Evolutionary conservation across 2,329 filamentous ascomycete species (phyloP), one percentile per base, ranked within the genome.

Genomic region (Exophiala spinifera): DNA sequence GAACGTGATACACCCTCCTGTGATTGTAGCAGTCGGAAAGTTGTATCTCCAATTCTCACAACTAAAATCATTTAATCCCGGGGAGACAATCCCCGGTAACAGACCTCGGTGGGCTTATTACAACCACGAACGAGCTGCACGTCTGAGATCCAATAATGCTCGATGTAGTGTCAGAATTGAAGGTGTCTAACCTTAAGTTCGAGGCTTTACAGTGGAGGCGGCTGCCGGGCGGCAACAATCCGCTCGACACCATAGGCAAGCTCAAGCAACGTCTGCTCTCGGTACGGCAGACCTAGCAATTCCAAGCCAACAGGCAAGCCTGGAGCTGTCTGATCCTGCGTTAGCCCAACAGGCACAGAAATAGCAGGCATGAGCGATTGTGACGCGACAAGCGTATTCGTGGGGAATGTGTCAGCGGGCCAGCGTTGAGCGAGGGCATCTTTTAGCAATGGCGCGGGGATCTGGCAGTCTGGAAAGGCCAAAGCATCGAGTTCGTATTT

Each of bases 391-490:
- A 48, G 36, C 10, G 55, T 57, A 15, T 54, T 57, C 17, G 55
- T 51, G 6, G 55, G 55, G 42, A 50, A 57, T 8, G 21, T 37
- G 10, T 21, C 40, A 14, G 46, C 46, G 20, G 37, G 28, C 50
- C 50, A 57, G 28, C 37, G 36, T 31, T 40, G 42, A 21, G 25
- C 23, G 25, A 56, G 49, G n/a, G 54, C 55, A 15, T 57, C 55
- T 7, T 49, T 37, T 17, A 46, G 37, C 14, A 53, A 21, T n/a
- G 49, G 55, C 6, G 55, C 45, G 4, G 55, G 46, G 19, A 57
- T 44, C 36, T 53, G 39, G 46, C 47, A 40, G 23, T 53, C 51
- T 15, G 55, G 55, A 25, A 57, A 57, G 13, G 55, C 55, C 21
- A 57, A 42, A 11, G 47, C 43, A 23, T 49, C 50, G 21, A 57